Conservation (phyloP, 768 basidiomycete species). For the Hericium erinaceus region DNA sequence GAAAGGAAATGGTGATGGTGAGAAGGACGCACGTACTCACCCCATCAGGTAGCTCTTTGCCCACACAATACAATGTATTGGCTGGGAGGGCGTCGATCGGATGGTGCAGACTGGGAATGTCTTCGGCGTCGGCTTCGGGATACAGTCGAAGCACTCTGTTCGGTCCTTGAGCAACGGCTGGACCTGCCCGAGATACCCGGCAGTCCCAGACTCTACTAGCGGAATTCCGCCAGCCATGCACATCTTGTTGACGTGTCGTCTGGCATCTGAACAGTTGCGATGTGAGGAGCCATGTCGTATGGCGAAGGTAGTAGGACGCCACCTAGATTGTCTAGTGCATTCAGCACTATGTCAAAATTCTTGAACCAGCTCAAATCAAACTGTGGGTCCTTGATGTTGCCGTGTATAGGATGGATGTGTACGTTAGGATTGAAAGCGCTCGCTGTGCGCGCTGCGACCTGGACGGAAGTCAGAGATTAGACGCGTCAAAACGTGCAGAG, state of each 20-base stretch:
- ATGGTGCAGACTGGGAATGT: conserved; percentile 98
- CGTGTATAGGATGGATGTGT: conserved; percentile 80
- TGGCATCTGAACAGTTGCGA: conserved; percentile 54
- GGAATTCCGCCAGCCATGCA: conserved; percentile 90
- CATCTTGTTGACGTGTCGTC: conserved; percentile 95
- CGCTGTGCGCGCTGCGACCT: conserved; percentile 82
- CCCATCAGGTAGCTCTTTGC: conserved; percentile 93
- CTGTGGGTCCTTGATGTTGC: conserved; percentile 88
- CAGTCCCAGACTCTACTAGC: conserved; percentile 92
- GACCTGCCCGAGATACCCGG: conserved; percentile 94
- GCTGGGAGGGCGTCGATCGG: conserved; percentile 90
- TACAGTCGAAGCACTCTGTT: conserved; percentile 94
- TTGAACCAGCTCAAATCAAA: conserved; percentile 89
- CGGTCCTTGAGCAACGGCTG: conserved; percentile 86
- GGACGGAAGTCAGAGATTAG: neutral
- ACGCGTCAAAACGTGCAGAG: neutral
- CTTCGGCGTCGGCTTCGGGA: conserved; percentile 88
- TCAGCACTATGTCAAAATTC: conserved; percentile 85
- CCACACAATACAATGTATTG: conserved; percentile 99
- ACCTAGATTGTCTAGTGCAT: conserved; percentile 96
- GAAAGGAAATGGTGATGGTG: neutral
- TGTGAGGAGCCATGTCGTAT: neutral
- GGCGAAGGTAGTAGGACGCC: conserved; percentile 16
- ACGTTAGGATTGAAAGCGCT: conserved; percentile 83
- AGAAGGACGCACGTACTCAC: conserved; percentile 34